Percentiles rank a stretch among this genome's conserved stretches.
Conservation (phyloP, 495 filamentous ascomycete genomes). For the Delitschia confertaspora region DNA sequence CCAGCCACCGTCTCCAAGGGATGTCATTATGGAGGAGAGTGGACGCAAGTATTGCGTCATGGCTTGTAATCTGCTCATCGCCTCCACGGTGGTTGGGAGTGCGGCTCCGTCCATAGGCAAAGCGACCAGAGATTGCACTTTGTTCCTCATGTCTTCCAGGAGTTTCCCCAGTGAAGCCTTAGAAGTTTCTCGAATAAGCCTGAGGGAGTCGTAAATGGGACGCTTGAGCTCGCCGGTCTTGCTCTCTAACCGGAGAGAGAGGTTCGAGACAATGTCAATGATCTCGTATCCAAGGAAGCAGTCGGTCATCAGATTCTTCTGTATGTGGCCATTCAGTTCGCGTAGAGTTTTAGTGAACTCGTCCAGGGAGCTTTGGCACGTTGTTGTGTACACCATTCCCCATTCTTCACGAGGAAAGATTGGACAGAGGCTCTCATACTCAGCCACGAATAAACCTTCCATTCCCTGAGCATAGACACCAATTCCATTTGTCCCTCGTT, state of each 20-base stretch:
- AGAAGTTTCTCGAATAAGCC: constrained; percentile 83
- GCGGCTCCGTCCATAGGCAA: constrained; percentile 73
- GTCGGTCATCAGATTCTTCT: constrained; percentile 76
- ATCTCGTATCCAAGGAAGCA: constrained; percentile 96
- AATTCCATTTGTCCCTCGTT: constrained; percentile 87
- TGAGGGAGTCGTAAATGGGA: constrained; percentile 71
- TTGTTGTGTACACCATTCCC: constrained; percentile 64
- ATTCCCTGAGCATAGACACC: constrained; percentile 79
- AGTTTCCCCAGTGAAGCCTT: constrained; percentile 77
- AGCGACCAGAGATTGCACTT: constrained; percentile 49
- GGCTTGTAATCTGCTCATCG: constrained; percentile 76
- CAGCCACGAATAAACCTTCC: constrained; percentile 74
- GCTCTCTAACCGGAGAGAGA: constrained; percentile 69
- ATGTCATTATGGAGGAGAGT: constrained; percentile 80
- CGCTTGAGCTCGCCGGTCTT: constrained; percentile 80
- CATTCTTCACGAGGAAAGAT: constrained; percentile 82
- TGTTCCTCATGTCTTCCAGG: constrained; percentile 75
- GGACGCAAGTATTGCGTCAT: constrained; percentile 84
- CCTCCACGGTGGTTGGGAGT: constrained; percentile 68
- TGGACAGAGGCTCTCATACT: constrained; percentile 78
- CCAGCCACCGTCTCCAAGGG: constrained; percentile 91
- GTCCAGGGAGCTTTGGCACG: constrained; percentile 62
- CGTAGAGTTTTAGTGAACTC: constrained; percentile 79
- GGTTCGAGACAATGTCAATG: constrained; percentile 75
- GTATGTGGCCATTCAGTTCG: constrained; percentile 85